phyloP scores from a whole-genome alignment of 2,329 filamentous ascomycete species.

The Dissoconium aciculare region DNA sequence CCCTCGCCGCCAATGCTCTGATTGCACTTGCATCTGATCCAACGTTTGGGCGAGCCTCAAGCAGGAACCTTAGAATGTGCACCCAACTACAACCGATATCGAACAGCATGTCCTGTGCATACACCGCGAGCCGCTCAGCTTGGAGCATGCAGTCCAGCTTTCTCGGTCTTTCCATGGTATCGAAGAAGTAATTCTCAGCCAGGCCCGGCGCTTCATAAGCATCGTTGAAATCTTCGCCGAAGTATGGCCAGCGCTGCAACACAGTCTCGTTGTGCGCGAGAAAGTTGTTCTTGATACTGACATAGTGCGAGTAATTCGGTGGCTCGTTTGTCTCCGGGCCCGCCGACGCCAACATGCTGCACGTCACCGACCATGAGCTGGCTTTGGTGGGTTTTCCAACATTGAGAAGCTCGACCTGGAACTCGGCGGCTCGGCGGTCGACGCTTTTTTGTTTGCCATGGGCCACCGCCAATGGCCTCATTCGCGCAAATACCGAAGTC shows the following conservation, averaged over 20 bases:
- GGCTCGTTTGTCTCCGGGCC: slow-evolving; percentile 6
- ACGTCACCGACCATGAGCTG: not conserved
- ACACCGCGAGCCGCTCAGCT: slow-evolving; percentile 23
- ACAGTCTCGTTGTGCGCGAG: slow-evolving; percentile 28
- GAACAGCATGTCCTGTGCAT: slow-evolving; percentile 23
- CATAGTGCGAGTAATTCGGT: slow-evolving; percentile 30
- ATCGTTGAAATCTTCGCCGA: slow-evolving; percentile 24
- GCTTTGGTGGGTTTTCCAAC: not conserved
- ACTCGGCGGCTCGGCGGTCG: not conserved
- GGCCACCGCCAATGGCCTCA: slow-evolving; percentile 8
- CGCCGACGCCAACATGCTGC: too few species aligned
- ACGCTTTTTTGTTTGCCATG: not conserved
- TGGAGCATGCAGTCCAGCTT: slow-evolving; percentile 24
- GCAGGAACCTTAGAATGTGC: slow-evolving; percentile 27
- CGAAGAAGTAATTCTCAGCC: slow-evolving; percentile 17
- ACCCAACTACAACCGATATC: slow-evolving; percentile 25
- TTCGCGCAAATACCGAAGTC: slow-evolving; percentile 8
- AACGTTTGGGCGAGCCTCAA: slow-evolving; percentile 19
- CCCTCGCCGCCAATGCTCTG: slow-evolving; percentile 10
- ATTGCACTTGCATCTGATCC: slow-evolving; percentile 10
- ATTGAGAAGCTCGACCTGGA: slow-evolving; percentile 1
- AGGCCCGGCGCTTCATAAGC: slow-evolving; percentile 18
- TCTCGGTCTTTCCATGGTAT: slow-evolving; percentile 16
- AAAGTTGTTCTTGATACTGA: slow-evolving; percentile 28
- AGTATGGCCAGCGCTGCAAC: slow-evolving; percentile 29